Base-by-base conservation (phyloP, 306 rosid species). In the Macrotyloma uniflorum region DNA sequence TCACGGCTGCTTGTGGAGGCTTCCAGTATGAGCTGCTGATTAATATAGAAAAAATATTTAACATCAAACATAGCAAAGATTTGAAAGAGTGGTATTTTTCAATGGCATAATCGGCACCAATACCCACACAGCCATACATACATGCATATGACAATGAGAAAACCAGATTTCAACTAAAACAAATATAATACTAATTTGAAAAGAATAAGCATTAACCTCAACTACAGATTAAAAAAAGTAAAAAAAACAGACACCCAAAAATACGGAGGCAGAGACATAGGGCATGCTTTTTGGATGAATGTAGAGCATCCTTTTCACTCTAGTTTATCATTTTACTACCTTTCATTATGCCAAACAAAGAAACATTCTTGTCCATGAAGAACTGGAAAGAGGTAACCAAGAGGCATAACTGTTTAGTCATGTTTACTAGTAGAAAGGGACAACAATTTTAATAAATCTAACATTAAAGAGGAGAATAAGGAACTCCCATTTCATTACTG, bases 1-100 rank as follows among this genome's bases (percentile, higher is more conserved):
- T 53, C 72, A 91, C 72, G 51, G 96, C 92, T 54, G 95, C 97
- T 64, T 82, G 92, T 67, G 87, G 81, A 71, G 90, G 80, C 77
- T 87, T 89, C 90, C 91, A 85, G 75, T 38, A 79, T 36, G 86
- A 85, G 79, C 36, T 83, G 88, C 90, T 94, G 90, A 36, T 78
- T 74, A 82, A 81, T 24, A 40, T 30, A 50, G 55, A 74, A 78
- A 74, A 78, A 46, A 70, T 6, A 3, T 58, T 51, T 8, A 32
- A 69, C 70, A 55, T 72, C 11, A 82, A 79, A 47, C 73, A 35
- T 43, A 35, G 20, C 18, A 81, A 80, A 68, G 54, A 16, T 38
- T 23, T 19, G 66, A 58, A 2, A n/a, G 1, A 45, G 35, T 64
- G 42, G 15, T 40, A 16, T 49, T 42, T 74, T 18, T 43, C 18